Evolutionary conservation across 192 early-diverging fungal genomes (phyloP).

Genomic region (Lobosporangium transversale): DNA sequence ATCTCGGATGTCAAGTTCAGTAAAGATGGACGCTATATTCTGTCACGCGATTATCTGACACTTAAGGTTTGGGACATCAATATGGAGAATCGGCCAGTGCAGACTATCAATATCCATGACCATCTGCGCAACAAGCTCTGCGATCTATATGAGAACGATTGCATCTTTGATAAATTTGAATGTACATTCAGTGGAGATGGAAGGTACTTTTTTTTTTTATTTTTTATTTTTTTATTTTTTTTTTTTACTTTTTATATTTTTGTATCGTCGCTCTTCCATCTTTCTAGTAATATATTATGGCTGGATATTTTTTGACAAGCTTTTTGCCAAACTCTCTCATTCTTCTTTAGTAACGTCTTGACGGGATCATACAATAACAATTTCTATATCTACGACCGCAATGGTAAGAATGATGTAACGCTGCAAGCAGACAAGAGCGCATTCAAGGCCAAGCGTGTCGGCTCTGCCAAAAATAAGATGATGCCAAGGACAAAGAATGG

Average conservation of each 20-base stretch:
- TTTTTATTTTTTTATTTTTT: not conserved
- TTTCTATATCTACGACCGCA: conserved; percentile 94
- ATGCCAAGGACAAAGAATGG: conserved; percentile 54
- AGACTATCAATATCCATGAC: conserved; percentile 97
- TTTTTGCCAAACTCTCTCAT: no score
- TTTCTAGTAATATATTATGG: not conserved
- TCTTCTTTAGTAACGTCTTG: conserved; percentile 83
- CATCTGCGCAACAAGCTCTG: conserved; percentile 95
- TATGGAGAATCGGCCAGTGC: conserved; percentile 93
- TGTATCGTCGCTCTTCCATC: not conserved
- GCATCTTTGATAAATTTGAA: conserved; percentile 99
- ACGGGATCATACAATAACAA: conserved; percentile 99
- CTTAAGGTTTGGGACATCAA: conserved; percentile 99
- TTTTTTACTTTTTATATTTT: not conserved
- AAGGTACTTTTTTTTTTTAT: conserved; percentile 67
- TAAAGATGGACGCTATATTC: conserved; percentile 94
- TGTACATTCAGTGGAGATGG: conserved; percentile 97
- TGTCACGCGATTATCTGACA: conserved; percentile 97
- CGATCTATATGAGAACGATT: conserved; percentile 99
- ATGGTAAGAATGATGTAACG: conserved; percentile 81
- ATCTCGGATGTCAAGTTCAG: conserved; percentile 98
- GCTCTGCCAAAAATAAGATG: conserved; percentile 82
- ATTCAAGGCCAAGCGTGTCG: conserved; percentile 93
- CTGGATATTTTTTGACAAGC: no score
- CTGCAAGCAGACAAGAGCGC: conserved; percentile 98